Evolutionary conservation across 805 yeast species (phyloP).

Genomic region (Wickerhamiella allomyrinae): DNA sequence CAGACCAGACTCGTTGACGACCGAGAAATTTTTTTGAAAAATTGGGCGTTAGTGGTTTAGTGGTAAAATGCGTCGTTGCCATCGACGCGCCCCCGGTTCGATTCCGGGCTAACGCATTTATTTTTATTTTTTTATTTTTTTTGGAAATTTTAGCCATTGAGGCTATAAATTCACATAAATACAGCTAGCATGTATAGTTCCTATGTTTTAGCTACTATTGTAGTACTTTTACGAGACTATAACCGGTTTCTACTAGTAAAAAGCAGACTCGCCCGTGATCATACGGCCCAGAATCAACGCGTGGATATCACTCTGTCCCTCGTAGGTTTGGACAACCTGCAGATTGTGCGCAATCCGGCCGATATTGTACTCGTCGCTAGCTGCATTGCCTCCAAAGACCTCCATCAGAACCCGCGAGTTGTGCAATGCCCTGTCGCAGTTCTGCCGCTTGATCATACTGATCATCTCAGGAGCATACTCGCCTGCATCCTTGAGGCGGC

Average conservation of each 20-base stretch:
- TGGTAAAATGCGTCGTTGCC: constrained; percentile 15
- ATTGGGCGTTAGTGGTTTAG: constrained; percentile 13
- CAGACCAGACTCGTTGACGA: too few species aligned
- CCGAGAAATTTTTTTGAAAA: neutral
- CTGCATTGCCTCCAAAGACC: constrained; percentile 32
- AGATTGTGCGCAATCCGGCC: constrained; percentile 30
- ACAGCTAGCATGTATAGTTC: too few species aligned
- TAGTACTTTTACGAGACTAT: neutral
- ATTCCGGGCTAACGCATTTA: constrained; percentile 18
- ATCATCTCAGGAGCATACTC: constrained; percentile 30
- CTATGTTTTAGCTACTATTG: too few species aligned
- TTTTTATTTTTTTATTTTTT: too few species aligned
- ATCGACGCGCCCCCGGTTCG: constrained; percentile 17
- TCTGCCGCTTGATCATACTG: constrained; percentile 30
- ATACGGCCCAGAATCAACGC: constrained; percentile 30
- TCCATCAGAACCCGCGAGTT: constrained; percentile 29
- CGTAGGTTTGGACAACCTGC: constrained; percentile 33
- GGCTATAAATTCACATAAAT: too few species aligned
- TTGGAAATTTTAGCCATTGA: too few species aligned
- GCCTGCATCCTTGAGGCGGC: constrained; percentile 28
- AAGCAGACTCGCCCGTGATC: constrained; percentile 29
- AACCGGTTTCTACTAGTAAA: constrained; percentile 15
- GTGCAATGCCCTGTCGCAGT: constrained; percentile 30
- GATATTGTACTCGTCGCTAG: constrained; percentile 32
- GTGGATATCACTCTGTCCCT: constrained; percentile 33